Conservation (phyloP, 306 rosid genomes). For the Argentina anserina region DNA sequence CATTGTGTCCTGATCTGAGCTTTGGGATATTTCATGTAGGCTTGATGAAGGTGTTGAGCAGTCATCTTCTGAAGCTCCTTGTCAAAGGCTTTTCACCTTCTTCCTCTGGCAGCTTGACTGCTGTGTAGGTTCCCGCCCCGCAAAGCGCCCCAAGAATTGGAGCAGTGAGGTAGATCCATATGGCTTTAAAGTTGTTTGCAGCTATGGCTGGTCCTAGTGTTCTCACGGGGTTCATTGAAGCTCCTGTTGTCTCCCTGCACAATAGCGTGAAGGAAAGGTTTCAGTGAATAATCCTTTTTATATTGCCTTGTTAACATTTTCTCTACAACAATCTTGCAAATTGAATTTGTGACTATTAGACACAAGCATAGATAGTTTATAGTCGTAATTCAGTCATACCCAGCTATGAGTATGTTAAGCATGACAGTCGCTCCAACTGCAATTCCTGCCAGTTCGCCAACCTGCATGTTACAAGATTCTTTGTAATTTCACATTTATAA, state of each 20-base stretch:
- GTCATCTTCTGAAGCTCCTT: conserved; percentile 60
- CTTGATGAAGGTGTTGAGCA: conserved; percentile 5
- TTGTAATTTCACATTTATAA: not conserved
- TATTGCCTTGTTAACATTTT: not conserved
- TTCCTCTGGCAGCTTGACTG: conserved; percentile 63
- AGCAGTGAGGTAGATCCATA: conserved; percentile 81
- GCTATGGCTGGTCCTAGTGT: conserved; percentile 87
- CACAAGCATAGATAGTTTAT: not conserved
- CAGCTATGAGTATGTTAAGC: conserved; percentile 87
- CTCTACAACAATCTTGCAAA: not conserved
- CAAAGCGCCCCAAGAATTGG: conserved; percentile 77
- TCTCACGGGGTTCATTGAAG: conserved; percentile 87
- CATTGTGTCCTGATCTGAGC: conserved; percentile 9
- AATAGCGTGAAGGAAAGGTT: conserved; percentile 5
- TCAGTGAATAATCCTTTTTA: not conserved
- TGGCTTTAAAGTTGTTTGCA: conserved; percentile 67
- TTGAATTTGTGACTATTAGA: not conserved
- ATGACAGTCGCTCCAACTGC: conserved; percentile 90
- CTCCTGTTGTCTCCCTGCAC: conserved; percentile 68
- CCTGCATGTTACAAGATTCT: conserved; percentile 37
- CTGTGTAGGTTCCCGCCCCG: conserved; percentile 75
- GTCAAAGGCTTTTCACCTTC: conserved; percentile 42
- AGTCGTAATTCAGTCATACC: conserved; percentile 44
- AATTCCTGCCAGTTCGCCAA: conserved; percentile 82
- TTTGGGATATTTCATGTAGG: conserved; percentile 11